Evolutionary conservation across 352 stramenopile genomes (phyloP), one percentile per base, ranked within the genome.

Genomic region (Phytopythium ostracodes): DNA sequence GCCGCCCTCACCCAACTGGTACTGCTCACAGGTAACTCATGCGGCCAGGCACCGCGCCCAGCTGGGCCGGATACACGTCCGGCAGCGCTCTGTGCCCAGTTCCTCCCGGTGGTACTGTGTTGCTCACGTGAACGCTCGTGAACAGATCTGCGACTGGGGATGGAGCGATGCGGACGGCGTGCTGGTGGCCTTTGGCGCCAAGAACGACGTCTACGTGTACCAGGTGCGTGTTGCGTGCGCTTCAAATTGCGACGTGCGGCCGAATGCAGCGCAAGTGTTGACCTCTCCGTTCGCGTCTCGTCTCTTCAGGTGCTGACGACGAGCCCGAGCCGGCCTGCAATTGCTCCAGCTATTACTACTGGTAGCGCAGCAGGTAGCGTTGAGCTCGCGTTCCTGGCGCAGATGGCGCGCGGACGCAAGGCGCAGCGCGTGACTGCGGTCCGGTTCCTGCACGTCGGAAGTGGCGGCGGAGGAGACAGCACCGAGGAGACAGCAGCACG

Each of bases 1-100:
- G 4, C 78, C 79, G 14, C 76, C 81, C 11, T 89, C 81, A 22
- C 66, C 79, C 49, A 92, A 92, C 76, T 94, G 84, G 82, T 92
- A 87, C 51, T 90, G 75, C 67, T 83, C 84, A 4, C 79, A 93
- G 73, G 84, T 92, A 59, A 9, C n/a, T 9, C 7, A 15, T 2
- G 14, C 10, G 7, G 14, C 33, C 33, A 14, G 3, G 6, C 10
- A 2, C 33, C 7, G 14, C 33, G 33, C 33, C 14, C 10, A 1
- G 33, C 2, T 2, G 3, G 33, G 33, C 33, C 33, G 6, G 33
- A 38, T 38, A 11, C 33, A 10, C 29, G 29, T 33, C 7, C 29
- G 7, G 4, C 7, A 33, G 33, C 6, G 3, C 33, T 4, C 14
- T 12, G 33, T 38, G 33, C 42, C 14, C 14, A 33, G 7, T 33